Evolutionary conservation across 2,329 filamentous ascomycete species (phyloP), one percentile per base, ranked within the genome.

Genomic region (Verticillium dahliae): DNA sequence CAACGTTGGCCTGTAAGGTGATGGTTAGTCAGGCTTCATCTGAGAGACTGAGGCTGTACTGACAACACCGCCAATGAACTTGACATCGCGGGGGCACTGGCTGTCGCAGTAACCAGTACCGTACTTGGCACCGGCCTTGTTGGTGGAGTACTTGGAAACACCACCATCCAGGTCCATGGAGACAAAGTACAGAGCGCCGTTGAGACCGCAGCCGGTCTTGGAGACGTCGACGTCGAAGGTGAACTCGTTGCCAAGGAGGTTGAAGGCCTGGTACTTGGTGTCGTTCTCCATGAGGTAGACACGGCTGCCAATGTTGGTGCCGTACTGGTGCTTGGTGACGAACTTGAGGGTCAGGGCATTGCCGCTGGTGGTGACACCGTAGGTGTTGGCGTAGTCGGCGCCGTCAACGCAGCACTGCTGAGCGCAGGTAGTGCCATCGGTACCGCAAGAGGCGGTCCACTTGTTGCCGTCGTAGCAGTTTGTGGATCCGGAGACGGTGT

Each of bases 171-270:
- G 73, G 45, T 85, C 82, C 85, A 87, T 87, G 22, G 57, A 58
- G 56, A 84, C 81, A 61, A 87, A 84, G 77, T 91, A 90, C 56
- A 91, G 76, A 56, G 88, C 88, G 60, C 88, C 88, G 74, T 91
- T 91, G 62, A 91, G 75, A 63, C 89, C 89, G 69, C 89, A 91
- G 63, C 84, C 82, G 22, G 90, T 77, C 67, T 82, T 81, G 50
- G 87, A 89, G 55, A 89, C 84, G 70, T 91, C 88, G 33, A 90
- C 87, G 61, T 90, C 87, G 64, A 91, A 90, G 60, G 86, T 87
- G 75, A 91, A 87, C 73, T 91, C 88, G 69, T 87, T 81, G 74
- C 85, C 85, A 60, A 86, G 78, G 63, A 90, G 78, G 63, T 84
- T 80, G 75, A 90, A 86, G 70, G 83, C 80, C 76, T 89, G 76